Evolutionary conservation across 768 basidiomycete species (phyloP), one percentile per base, ranked within the genome.

Genomic region (Phaeolepiota aurea): DNA sequence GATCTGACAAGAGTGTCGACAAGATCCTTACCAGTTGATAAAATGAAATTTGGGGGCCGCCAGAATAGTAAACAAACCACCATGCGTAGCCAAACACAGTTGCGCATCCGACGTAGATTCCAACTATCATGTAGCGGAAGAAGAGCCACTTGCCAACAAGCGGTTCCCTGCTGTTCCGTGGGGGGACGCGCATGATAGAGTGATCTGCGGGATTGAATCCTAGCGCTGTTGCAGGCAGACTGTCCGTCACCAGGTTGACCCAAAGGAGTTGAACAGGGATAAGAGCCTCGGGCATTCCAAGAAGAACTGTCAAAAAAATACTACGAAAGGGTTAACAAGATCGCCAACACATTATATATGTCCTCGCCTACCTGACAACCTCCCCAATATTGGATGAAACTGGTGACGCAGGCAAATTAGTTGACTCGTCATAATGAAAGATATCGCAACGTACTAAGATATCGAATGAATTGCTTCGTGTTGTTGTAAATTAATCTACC

Each of bases 211-310:
- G 93, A 61, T 99, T 97, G 71, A 99, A 97, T 34, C 96, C 94
- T 33, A 99, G 81, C 1, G 94, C 94, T 25, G 92, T 97, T 4
- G 94, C 94, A 1, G 94, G 94, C 31, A 96, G 69, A 66, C 89
- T 88, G 67, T 96, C 93, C 38, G 93, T 98, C 48, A 98, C 91
- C 42, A 98, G 69, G 64, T 98, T 99, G 56, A 98, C 93, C 91
- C 92, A 98, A 39, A 99, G 82, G 32, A 99, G 71, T 73, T 99
- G 94, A 12, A 97, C 92, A 32, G 92, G 92, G 53, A 97, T 97
- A 41, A 99, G 68, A 38, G 96, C 94, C 61, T 98, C 94, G n/a
- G 94, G 94, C 94, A 98, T 98, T 55, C 96, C 94, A 46, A 99
- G 72, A 36, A 97, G 72, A 18, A 98, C 93, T 2, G 96, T 97